These are phyloP conservation scores for Tuber melanosporum DNA, from an alignment of 495 filamentous ascomycete genomes.

Conservation along the genomic window DNA sequence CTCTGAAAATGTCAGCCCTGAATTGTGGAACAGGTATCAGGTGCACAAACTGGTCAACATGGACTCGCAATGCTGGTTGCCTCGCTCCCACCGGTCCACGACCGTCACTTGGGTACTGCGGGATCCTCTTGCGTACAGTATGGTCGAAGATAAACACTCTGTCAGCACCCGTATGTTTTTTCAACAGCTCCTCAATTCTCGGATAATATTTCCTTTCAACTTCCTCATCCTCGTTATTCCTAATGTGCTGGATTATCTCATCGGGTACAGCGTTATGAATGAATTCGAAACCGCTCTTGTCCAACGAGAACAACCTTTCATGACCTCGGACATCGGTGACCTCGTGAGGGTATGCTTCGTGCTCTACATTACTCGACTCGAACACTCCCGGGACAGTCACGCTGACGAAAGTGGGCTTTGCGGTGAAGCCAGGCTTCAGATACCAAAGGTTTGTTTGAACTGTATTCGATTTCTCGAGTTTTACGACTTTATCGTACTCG, in stretches of 20 bases:
- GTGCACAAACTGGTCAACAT: conserved; percentile 1
- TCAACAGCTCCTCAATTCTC: conserved; percentile 1
- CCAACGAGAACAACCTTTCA: conserved; percentile 5
- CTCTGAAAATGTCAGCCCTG: not conserved
- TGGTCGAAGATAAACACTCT: conserved; percentile 7
- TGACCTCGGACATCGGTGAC: conserved; percentile 1
- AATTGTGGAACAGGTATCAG: not conserved
- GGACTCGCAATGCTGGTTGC: not conserved
- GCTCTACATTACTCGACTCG: not conserved
- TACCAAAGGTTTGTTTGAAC: not conserved
- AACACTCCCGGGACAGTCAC: not conserved
- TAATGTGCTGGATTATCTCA: not conserved
- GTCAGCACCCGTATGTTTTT: not conserved
- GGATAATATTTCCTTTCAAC: conserved; percentile 3
- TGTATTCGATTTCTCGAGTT: not conserved
- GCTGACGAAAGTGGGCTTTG: not conserved
- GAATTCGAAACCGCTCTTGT: conserved; percentile 8
- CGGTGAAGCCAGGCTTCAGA: not conserved
- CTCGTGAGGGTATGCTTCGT: not conserved
- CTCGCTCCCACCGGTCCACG: conserved; percentile 3
- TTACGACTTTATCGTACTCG: not conserved
- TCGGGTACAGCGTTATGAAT: not conserved
- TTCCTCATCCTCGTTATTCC: not conserved
- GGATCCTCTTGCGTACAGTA: not conserved
- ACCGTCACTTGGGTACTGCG: not conserved